Conservation (phyloP, 129 eudicot genomes). For the Lactuca saligna region DNA sequence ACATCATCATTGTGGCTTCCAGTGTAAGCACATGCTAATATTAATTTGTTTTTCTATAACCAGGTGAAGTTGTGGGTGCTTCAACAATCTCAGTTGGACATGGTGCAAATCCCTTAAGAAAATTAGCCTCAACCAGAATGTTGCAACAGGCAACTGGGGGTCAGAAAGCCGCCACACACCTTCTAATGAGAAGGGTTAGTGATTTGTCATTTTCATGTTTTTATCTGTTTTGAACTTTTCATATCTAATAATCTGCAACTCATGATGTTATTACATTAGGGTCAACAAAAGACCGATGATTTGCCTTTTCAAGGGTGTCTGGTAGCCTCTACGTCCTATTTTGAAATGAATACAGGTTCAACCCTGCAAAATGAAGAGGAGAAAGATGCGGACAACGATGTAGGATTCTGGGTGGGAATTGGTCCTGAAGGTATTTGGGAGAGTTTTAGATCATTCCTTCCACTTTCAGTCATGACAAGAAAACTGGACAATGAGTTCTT, state of each 20-base stretch:
- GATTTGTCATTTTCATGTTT: slow-evolving; percentile 13
- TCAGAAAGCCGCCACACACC: slow-evolving; percentile 56
- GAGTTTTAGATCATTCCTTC: slow-evolving; percentile 84
- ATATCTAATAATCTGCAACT: background rate
- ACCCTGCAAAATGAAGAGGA: slow-evolving; percentile 47
- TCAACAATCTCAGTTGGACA: slow-evolving; percentile 84
- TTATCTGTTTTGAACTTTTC: slow-evolving; percentile 1
- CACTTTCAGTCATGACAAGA: slow-evolving; percentile 69
- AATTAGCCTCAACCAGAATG: slow-evolving; percentile 85
- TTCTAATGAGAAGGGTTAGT: slow-evolving; percentile 68
- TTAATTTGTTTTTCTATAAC: slow-evolving; percentile 10
- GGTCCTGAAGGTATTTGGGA: slow-evolving; percentile 90
- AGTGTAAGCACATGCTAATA: slow-evolving; percentile 11
- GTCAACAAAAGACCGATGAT: slow-evolving; percentile 45
- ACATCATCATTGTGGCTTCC: background rate
- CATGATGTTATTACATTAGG: slow-evolving; percentile 39
- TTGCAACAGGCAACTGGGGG: slow-evolving; percentile 66
- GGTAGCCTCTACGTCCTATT: slow-evolving; percentile 68
- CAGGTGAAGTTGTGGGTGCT: slow-evolving; percentile 99
- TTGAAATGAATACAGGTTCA: slow-evolving; percentile 54
- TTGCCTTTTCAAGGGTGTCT: slow-evolving; percentile 50
- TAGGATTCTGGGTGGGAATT: slow-evolving; percentile 86
- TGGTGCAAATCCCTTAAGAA: slow-evolving; percentile 58
- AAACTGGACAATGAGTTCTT: slow-evolving; percentile 55
- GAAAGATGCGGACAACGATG: slow-evolving; percentile 53